Evolutionary conservation across 2,329 filamentous ascomycete species (phyloP).

Genomic region (Fusarium sp.): DNA sequence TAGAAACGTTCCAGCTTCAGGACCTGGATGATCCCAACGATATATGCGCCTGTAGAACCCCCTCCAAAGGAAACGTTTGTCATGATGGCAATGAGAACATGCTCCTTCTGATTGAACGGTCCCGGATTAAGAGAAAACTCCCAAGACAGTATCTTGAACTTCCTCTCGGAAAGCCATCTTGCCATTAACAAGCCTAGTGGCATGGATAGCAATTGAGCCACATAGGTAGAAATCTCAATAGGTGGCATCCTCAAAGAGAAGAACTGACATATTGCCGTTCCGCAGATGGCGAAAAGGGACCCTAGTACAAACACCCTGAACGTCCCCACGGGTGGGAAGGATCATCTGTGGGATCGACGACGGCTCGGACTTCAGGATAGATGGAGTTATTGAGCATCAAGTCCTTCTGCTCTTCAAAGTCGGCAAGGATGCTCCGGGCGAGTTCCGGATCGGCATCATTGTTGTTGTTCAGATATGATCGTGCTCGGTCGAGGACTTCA

Average conservation of each 20-base stretch:
- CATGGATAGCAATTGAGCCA: conserved; percentile 56
- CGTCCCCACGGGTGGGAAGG: conserved; percentile 54
- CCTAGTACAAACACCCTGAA: conserved; percentile 56
- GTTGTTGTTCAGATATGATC: conserved; percentile 51
- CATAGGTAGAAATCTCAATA: conserved; percentile 55
- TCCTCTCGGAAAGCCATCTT: conserved; percentile 23
- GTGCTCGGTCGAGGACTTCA: conserved; percentile 55
- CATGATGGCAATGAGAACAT: conserved; percentile 67
- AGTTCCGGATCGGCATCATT: conserved; percentile 29
- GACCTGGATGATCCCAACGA: conserved; percentile 59
- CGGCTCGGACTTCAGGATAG: conserved; percentile 59
- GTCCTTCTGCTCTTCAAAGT: conserved; percentile 38
- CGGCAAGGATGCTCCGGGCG: conserved; percentile 31
- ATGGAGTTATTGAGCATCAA: conserved; percentile 52
- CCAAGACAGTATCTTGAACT: conserved; percentile 8
- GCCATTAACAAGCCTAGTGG: conserved; percentile 54
- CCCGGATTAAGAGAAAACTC: conserved; percentile 59
- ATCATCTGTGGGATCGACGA: conserved; percentile 59
- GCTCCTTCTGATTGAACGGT: conserved; percentile 66
- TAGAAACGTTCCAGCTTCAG: conserved; percentile 60
- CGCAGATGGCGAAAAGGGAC: conserved; percentile 49
- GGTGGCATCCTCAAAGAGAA: conserved; percentile 57
- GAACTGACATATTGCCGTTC: conserved; percentile 48
- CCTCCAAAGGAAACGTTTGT: conserved; percentile 61
- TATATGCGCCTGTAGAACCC: conserved; percentile 54